These are phyloP conservation scores for Xylariaceae sp. DNA, from an alignment of 2,329 filamentous ascomycete species.

Conservation along the genomic window DNA sequence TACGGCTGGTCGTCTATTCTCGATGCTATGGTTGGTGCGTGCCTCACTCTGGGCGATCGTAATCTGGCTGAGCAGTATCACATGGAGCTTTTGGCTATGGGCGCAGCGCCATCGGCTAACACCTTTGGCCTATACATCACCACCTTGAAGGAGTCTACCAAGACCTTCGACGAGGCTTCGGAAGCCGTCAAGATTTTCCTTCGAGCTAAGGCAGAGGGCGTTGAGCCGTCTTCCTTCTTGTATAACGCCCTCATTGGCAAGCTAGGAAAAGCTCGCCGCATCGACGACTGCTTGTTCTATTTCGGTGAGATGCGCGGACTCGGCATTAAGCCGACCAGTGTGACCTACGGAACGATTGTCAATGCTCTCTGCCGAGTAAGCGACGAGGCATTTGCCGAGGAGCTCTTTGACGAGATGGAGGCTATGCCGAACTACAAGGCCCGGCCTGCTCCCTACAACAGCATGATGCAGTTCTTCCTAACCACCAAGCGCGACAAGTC, in stretches of 20 bases:
- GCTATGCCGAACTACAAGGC: constrained; percentile 98
- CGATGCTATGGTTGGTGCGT: constrained; percentile 93
- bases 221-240: constrained; percentile 92
- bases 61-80: constrained; percentile 80
- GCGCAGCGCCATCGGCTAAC: constrained; percentile 87
- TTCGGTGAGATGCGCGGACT: constrained; percentile 95
- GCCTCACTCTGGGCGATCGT: constrained; percentile 76
- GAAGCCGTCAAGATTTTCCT: constrained; percentile 98
- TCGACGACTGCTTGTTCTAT: constrained; percentile 96
- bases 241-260: constrained; percentile 99
- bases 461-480: constrained; percentile 98
- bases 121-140: constrained; percentile 98
- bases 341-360: constrained; percentile 97
- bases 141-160: constrained; percentile 93
- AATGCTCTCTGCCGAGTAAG: constrained; percentile 96
- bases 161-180: constrained; percentile 95
- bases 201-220: constrained; percentile 85
- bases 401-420: constrained; percentile 99
- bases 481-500: constrained; percentile 92
- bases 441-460: constrained; percentile 94
- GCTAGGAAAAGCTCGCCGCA: constrained; percentile 93
- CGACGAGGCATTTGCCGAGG: constrained; percentile 95
- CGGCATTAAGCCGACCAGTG: constrained; percentile 90
- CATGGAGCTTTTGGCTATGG: constrained; percentile 85
- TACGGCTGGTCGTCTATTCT: constrained; percentile 96